Evolutionary conservation across 1,139 yeast genomes (phyloP), one percentile per base, ranked within the genome.

Genomic region (Chernovozyma sophiae-reginae): DNA sequence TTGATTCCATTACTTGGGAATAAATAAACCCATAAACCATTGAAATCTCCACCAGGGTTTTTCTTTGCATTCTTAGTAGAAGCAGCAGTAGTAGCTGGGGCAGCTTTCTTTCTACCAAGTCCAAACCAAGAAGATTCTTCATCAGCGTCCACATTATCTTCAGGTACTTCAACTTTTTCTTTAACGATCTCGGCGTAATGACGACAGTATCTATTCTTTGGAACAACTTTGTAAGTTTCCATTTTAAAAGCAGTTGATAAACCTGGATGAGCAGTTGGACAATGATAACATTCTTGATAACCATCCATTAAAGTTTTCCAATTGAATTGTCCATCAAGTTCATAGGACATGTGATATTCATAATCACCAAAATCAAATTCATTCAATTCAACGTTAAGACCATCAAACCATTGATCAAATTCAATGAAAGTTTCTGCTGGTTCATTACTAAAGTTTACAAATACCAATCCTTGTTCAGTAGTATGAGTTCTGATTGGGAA

Each of bases 241-340:
- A 77, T 77, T 46, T 63, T 69, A 58, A 77, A 77, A 10, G 82
- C 81, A 26, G 72, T 54, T 38, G 68, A 66, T 42, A 77, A 61
- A 7, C 81, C 81, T 3, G 81, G 82, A 47, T 77, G 83, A 1
- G 81, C 81, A 16, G 81, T 77, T 27, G 82, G 82, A 54, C 83
- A 77, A 52, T 77, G 83, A 56, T 77, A 77, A 45, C 83, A 77
- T 55, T 77, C 83, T 56, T 77, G 81, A 56, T 77, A 77, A 3
- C 83, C 83, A 49, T 77, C 83, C 81, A 77, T 76, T 43, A 77
- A 64, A 2, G 83, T 77, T 50, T 77, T 77, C 83, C 83, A 77
- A 56, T 77, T 77, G 58, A 77, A 77, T 47, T 73, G 62, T 37
- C 82, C 83, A 45, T 76, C 80, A 34, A 77, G 63, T 51, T 77